Percentiles rank a stretch among this genome's conserved stretches.
Evolutionary conservation across 139 green algal species (phyloP).

Genomic region (Tetradesmus lagerheimii): DNA sequence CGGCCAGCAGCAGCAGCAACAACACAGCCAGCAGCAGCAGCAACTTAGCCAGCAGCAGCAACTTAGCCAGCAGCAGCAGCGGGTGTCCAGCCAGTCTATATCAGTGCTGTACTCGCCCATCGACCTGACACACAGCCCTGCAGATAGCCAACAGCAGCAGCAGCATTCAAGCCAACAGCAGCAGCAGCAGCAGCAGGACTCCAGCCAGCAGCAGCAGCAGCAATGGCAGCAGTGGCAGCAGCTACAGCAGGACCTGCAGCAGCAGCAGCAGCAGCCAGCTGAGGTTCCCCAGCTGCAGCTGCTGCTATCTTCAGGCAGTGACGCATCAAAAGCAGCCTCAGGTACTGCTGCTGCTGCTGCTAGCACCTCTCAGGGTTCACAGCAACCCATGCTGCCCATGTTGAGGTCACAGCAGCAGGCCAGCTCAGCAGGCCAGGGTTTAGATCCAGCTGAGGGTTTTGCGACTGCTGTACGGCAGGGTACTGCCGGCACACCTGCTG

Average conservation of each 20-base stretch:
- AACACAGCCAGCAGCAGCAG: slow-evolving; percentile 36
- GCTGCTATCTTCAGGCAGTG: slow-evolving; percentile 10
- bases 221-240: slow-evolving; percentile 22
- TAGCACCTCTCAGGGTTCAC: background rate
- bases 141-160: background rate
- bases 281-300: slow-evolving; percentile 20
- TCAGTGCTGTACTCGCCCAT: background rate
- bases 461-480: background rate
- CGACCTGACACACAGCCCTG: background rate
- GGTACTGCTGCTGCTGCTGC: slow-evolving; percentile 6
- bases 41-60: background rate
- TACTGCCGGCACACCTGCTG: background rate
- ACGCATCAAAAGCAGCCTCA: background rate
- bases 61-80: background rate
- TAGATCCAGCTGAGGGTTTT: background rate
- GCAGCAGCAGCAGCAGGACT: slow-evolving; percentile 43
- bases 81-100: background rate
- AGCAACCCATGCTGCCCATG: too few relatives aligned
- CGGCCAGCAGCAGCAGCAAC: background rate
- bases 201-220: slow-evolving; percentile 15
- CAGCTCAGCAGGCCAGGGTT: background rate
- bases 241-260: slow-evolving; percentile 9
- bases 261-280: slow-evolving; percentile 16
- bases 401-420: background rate
- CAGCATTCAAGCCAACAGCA: background rate